These are phyloP conservation scores for Scenedesmus sp. DNA, from an alignment of 163 green algal species.

Conservation along the genomic window DNA sequence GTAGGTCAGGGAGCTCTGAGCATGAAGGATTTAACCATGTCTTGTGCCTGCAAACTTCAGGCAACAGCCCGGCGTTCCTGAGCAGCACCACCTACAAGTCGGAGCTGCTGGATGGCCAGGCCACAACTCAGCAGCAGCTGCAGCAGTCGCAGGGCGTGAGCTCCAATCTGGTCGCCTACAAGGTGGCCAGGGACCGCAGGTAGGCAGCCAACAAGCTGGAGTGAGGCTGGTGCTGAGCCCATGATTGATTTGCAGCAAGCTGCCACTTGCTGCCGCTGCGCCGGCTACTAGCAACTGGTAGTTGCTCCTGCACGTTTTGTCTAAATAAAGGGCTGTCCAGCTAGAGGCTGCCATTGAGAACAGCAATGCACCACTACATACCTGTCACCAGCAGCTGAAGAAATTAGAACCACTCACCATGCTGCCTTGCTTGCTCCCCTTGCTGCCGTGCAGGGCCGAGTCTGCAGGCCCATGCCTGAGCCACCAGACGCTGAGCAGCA, in stretches of 20 bases:
- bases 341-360: not conserved
- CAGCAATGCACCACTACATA: not conserved
- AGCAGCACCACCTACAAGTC: conserved; percentile 45
- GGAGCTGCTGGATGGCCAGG: conserved; percentile 41
- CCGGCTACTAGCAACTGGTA: too few relatives aligned
- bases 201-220: not conserved
- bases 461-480: not conserved
- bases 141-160: not conserved
- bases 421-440: not conserved
- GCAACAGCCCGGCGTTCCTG: conserved; percentile 8
- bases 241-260: not conserved
- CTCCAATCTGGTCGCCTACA: conserved; percentile 33
- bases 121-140: conserved; percentile 19
- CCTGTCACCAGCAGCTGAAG: not conserved
- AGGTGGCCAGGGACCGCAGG: conserved; percentile 32
- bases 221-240: not conserved
- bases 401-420: not conserved
- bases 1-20: not conserved
- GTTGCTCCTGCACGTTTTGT: too few relatives aligned
- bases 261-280: not conserved
- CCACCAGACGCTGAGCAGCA: not conserved
- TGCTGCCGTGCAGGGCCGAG: not conserved
- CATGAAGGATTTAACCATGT: not conserved
- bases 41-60: not conserved
- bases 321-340: too few relatives aligned